Base-by-base conservation (phyloP, 2,329 filamentous ascomycete genomes). In the Cladorrhinum sp. region DNA sequence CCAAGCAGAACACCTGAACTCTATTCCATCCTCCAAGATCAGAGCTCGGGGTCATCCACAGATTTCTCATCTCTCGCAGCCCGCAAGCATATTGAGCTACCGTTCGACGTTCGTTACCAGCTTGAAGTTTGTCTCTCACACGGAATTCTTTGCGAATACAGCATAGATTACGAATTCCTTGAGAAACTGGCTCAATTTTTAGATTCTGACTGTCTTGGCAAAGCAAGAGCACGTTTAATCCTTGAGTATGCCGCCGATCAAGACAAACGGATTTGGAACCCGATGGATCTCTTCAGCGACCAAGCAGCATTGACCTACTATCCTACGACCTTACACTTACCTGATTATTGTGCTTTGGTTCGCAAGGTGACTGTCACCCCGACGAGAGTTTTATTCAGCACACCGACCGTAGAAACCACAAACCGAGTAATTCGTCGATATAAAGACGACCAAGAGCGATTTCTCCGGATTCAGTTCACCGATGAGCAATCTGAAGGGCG, bases 41-140 rank as follows among this genome's bases (percentile, higher is more conserved):
- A 63, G 52, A 10, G 62, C 20, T 20, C 18, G 14, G 16, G 3
- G n/a, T 10, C 7, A 3, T n/a, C 24, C 5, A 42, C 62, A 2
- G 66, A 71, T 62, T 60, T 73, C 33, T 62, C 71, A 48, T 59
- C 77, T 57, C 65, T 79, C 58, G 59, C 66, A 65, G 62, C 68
- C 21, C 72, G 78, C 2, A 64, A 77, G 23, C 74, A 75, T 26
- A 67, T 78, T 28, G 66, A 75, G 58, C 78, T 94, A 3, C 77
- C 84, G 0, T 97, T 92, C 63, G 76, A 86, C 0, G 84, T 96
- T 1, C 84, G 91, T 16, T 99, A 98, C 70, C 92, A 96, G 72
- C 82, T 99, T 0, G 94, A 99, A 73, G 93, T 92, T 0, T 98
- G 94, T 71, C 81, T 98, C n/a, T 96, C 93, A 0, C 85, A 89